Base-by-base conservation (phyloP, 2,329 filamentous ascomycete species). In the Colletotrichum sidae region DNA sequence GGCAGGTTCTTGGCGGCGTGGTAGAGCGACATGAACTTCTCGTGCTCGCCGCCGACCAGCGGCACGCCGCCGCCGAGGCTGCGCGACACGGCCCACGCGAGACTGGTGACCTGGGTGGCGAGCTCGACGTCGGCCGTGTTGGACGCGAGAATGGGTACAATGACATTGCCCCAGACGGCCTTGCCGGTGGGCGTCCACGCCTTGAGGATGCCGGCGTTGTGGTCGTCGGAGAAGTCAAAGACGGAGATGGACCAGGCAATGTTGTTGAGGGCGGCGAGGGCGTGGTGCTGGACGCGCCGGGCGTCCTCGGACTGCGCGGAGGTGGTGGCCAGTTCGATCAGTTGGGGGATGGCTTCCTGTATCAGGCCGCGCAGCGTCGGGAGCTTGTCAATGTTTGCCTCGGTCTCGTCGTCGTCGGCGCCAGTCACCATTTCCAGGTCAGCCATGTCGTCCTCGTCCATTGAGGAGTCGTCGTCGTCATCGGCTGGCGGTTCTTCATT, bases 341-440 rank as follows among this genome's bases (percentile, higher is more conserved):
- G 75, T 65, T 84, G 78, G 2, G 83, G 83, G 10, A 84, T 76
- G 33, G 83, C 83, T 49, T 72, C 76, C 15, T 78, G 74, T 35
- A 85, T 72, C 11, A 86, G 77, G 44, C 78, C 77, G 55, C 82
- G 81, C 39, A 90, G 79, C 4, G 86, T 85, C 12, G 86, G 84
- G 34, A 87, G 74, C 68, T 87, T 82, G 67, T 86, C 80, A 52
- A 86, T 79, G 46, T 77, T 78, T 56, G 69, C 77, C 10, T 76
- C 71, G n/a, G 80, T 78, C 35, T 81, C 79, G 17, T 80, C 79
- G 17, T 79, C 77, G 45, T 80, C 79, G 34, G 71, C 79, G 3
- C 84, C 86, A 0, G 85, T 85, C 2, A 92, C 87, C 76, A 86
- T 82, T 4, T 87, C 88, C 85, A 92, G 89, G 70, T 91, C 89